Percentiles rank a stretch among this genome's conserved stretches.
phyloP scores from a whole-genome alignment of 176 grass and related monocot species.

The Lolium perenne region DNA sequence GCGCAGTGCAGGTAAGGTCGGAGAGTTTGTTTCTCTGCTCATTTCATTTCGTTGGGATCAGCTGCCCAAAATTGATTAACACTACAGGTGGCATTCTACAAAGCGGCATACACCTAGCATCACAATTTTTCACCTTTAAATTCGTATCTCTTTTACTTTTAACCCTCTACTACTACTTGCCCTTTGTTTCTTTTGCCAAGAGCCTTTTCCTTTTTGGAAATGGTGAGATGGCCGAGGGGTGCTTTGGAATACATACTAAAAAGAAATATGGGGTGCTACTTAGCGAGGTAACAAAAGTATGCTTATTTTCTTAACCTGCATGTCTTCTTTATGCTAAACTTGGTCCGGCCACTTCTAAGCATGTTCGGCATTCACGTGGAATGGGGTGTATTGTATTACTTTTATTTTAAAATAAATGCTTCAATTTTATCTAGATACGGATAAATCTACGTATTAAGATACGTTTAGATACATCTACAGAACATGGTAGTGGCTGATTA shows the following conservation, averaged over 20 bases:
- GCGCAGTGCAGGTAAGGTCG: neutral
- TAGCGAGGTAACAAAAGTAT: no score
- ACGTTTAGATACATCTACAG: no score
- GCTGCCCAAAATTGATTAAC: neutral
- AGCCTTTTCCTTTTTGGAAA: slow-evolving; percentile 9
- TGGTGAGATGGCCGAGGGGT: neutral
- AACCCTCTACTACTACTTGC: neutral
- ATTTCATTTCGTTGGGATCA: neutral
- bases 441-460: no score
- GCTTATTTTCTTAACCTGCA: no score
- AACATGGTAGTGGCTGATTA: no score
- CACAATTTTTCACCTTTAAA: neutral
- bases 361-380: no score
- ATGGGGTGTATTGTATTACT: no score
- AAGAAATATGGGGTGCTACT: neutral
- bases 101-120: neutral
- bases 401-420: no score
- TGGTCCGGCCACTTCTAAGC: neutral
- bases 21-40: neutral
- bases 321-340: neutral
- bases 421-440: no score
- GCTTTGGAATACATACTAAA: neutral
- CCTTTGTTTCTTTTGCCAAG: neutral
- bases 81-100: neutral
- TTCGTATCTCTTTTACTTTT: neutral